Conservation (phyloP, 805 yeast genomes). For the Yarrowia porcina region DNA sequence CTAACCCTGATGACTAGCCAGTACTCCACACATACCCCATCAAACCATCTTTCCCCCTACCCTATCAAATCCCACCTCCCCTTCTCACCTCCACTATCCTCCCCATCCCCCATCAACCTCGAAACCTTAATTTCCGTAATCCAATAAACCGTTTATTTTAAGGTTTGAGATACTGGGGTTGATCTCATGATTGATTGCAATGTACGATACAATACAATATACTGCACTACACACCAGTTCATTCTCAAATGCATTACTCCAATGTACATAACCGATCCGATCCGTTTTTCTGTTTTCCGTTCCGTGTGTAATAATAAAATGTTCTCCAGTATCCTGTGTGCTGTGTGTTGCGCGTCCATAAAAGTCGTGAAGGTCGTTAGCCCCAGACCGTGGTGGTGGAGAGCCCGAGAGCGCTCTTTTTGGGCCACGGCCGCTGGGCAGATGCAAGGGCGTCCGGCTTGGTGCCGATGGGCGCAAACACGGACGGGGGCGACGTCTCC, state of each 20-base stretch:
- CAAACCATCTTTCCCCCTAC: too few relatives aligned
- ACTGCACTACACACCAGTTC: too few relatives aligned
- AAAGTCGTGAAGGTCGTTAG: neutral
- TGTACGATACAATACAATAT: too few relatives aligned
- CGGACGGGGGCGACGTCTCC: slow-evolving; percentile 14
- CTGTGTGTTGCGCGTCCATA: too few relatives aligned
- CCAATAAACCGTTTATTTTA: neutral
- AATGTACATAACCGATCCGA: slow-evolving; percentile 22
- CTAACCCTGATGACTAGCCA: too few relatives aligned
- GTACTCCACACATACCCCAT: too few relatives aligned
- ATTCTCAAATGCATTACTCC: slow-evolving; percentile 16
- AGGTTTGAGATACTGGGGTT: neutral
- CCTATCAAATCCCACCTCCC: too few relatives aligned
- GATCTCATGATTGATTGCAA: too few relatives aligned
- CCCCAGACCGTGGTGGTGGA: slow-evolving; percentile 22
- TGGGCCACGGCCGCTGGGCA: slow-evolving; percentile 24
- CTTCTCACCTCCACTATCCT: too few relatives aligned
- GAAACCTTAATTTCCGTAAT: neutral
- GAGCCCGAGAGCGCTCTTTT: slow-evolving; percentile 19
- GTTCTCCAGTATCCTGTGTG: too few relatives aligned
- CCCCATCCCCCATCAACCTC: too few relatives aligned
- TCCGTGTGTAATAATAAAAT: slow-evolving; percentile 23
- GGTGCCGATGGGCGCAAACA: slow-evolving; percentile 23
- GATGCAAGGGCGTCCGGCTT: slow-evolving; percentile 24
- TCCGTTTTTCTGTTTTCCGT: slow-evolving; percentile 20